Evolutionary conservation across 2,329 filamentous ascomycete genomes (phyloP), one percentile per base, ranked within the genome.

Genomic region (Cercospora sp.): DNA sequence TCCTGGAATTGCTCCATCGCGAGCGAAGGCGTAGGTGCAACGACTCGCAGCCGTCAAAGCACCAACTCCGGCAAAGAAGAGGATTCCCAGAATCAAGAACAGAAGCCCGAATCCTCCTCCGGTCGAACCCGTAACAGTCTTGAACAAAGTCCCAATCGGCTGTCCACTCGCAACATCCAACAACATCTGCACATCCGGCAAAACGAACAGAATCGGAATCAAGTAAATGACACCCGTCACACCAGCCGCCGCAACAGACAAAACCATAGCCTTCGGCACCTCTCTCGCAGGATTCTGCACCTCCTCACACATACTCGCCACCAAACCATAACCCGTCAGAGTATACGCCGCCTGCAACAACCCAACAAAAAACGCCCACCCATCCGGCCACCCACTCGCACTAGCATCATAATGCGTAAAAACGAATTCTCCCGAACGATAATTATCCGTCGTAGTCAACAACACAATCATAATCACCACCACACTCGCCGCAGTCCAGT

Each of bases 121-220:
- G 1, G 89, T 84, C 20, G 89, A 91, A 1, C 91, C 91, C 0
- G 91, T 93, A 9, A 89, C 91, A 0, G 83, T 88, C 80, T 91
- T 91, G 84, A 94, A 94, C 33, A 94, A 81, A 3, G 90, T 82
- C 8, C 90, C 90, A 69, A 94, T 91, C 1, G 92, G 91, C 74
- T 94, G 91, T 8, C 89, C 89, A 74, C 88, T 92, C 23, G 89
- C 85, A 13, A 91, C 89, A 2, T 80, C 78, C 30, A 91, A 86
- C 16, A 94, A 85, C 58, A 82, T 79, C 69, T 87, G 74, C 6
- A 93, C 85, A 60, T 90, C 85, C 0, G 91, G 91, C 30, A 94
- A 83, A 39, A 93, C 89, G 77, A 94, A 93, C 28, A 94, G 84
- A 70, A 94, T 85, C 0, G 91, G 90, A 53, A 94, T 86, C 13